phyloP scores from a whole-genome alignment of 164 flowering plant genomes.

The Santalum album region DNA sequence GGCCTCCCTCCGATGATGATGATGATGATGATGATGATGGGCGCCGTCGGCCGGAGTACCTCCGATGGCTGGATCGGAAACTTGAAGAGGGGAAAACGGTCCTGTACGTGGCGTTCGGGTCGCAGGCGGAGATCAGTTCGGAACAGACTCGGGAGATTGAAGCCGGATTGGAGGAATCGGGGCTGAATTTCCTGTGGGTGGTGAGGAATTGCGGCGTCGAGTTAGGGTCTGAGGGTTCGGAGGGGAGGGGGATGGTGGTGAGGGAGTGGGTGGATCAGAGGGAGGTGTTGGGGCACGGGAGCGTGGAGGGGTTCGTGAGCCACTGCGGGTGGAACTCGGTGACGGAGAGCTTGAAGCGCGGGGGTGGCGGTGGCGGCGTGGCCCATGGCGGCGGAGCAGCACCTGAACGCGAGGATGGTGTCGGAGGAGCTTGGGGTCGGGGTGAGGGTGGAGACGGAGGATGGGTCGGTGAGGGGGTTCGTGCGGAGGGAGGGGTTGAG shows the following conservation, averaged over 20 bases:
- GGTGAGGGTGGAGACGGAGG: constrained; percentile 2
- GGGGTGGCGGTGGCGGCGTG: constrained; percentile 18
- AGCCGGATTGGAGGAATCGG: constrained; percentile 19
- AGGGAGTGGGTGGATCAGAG: constrained; percentile 23
- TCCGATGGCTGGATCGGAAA: constrained; percentile 15
- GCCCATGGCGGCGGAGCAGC: constrained; percentile 24
- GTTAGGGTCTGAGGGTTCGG: no score
- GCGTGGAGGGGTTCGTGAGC: constrained; percentile 21
- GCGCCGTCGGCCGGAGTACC: constrained; percentile 9
- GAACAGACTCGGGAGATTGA: constrained; percentile 15
- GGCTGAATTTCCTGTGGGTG: constrained; percentile 19
- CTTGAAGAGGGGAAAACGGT: constrained; percentile 8
- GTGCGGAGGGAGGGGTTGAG: constrained; percentile 4
- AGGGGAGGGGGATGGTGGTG: constrained; percentile 15
- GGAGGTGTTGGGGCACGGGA: constrained; percentile 12
- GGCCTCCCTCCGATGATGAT: no score
- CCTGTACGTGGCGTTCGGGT: constrained; percentile 23
- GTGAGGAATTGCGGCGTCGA: neutral
- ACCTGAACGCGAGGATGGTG: constrained; percentile 20
- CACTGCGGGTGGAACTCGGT: constrained; percentile 32
- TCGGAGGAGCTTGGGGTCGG: constrained; percentile 10
- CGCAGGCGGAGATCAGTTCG: constrained; percentile 15
- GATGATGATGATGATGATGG: neutral
- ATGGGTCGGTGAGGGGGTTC: constrained; percentile 1
- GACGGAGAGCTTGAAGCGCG: constrained; percentile 15